Evolutionary conservation across 2,329 filamentous ascomycete species (phyloP), one percentile per base, ranked within the genome.

Genomic region (Fusarium nisikadoi): DNA sequence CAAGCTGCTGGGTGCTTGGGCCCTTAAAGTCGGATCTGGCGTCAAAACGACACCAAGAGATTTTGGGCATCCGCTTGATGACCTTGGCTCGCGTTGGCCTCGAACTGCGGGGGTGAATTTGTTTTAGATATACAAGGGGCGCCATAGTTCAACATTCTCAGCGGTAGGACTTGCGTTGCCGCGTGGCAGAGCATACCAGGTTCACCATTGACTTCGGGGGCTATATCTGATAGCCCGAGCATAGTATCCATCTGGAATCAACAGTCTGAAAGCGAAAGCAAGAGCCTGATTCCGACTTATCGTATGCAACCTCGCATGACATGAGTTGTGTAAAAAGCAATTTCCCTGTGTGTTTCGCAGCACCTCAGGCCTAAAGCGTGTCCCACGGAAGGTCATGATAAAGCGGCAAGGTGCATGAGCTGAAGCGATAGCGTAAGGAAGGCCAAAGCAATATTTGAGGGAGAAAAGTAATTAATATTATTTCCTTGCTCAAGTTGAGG

Each of bases 321-420:
- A 38, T 19, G 38, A 62, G 47, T 45, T 57, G 31, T n/a, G 20
- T 23, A 27, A 70, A 70, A 49, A 39, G 50, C 29, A 68, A 46
- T 58, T 35, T 50, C 19, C n/a, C 25, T 27, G 36, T 43, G 38
- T 20, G 29, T 39, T 35, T 45, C 36, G 29, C 36, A 35, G 36
- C 33, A 31, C 27, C 52, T 53, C 14, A 27, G 36, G 25, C 25
- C 19, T 23, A 31, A 45, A 47, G 23, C 14, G 35, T 8, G 23
- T 25, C 41, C 38, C 16, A 33, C n/a, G n/a, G 31, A 61, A 45
- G 62, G 19, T 8, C 33, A 49, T 20, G 29, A 38, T 47, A 42
- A 58, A 62, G 27, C 27, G 65, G 59, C 33, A 53, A 59, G 35
- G 36, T 49, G 52, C 58, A 69, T 69, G 45, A 46, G 64, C 57